Percentiles rank a stretch among this genome's conserved stretches.
These are phyloP conservation scores for Syncephalastrum monosporum DNA, from an alignment of 371 early-diverging fungal genomes.

Conservation along the genomic window DNA sequence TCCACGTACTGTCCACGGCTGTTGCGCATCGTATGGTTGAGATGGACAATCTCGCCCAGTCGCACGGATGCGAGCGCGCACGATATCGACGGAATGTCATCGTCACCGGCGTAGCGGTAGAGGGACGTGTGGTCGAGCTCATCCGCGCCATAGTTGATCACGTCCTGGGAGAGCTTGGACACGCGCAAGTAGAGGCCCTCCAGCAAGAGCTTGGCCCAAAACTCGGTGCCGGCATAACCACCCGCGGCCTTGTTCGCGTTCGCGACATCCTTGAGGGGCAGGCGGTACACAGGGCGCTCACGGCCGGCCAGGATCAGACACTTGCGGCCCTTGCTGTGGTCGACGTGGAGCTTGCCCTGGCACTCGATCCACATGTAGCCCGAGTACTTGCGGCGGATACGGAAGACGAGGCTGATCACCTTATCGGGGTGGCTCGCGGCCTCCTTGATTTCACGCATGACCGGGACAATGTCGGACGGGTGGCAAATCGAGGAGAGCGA, in stretches of 20 bases:
- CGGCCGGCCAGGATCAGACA: constrained; percentile 62
- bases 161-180: constrained; percentile 31
- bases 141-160: constrained; percentile 40
- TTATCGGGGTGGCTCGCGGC: constrained; percentile 28
- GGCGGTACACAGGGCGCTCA: constrained; percentile 43
- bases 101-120: constrained; percentile 52
- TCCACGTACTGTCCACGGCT: constrained; percentile 41
- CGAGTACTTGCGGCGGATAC: constrained; percentile 52
- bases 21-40: constrained; percentile 42
- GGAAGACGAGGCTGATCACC: constrained; percentile 53
- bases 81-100: constrained; percentile 47
- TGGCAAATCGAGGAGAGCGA: constrained; percentile 57
- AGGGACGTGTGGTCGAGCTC: constrained; percentile 52
- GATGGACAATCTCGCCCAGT: constrained; percentile 40
- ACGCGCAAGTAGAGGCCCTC: constrained; percentile 60
- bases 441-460: constrained; percentile 63
- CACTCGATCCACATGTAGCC: constrained; percentile 68
- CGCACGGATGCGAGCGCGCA: constrained; percentile 48
- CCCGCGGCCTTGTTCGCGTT: constrained; percentile 1
- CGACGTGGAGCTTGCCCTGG: constrained; percentile 53
- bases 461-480: constrained; percentile 60
- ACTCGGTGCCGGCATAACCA: constrained; percentile 21
- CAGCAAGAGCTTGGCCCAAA: constrained; percentile 63
- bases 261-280: constrained; percentile 15
- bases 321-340: constrained; percentile 56